Evolutionary conservation across 768 basidiomycete genomes (phyloP).

Genomic region (Suillus decipiens): DNA sequence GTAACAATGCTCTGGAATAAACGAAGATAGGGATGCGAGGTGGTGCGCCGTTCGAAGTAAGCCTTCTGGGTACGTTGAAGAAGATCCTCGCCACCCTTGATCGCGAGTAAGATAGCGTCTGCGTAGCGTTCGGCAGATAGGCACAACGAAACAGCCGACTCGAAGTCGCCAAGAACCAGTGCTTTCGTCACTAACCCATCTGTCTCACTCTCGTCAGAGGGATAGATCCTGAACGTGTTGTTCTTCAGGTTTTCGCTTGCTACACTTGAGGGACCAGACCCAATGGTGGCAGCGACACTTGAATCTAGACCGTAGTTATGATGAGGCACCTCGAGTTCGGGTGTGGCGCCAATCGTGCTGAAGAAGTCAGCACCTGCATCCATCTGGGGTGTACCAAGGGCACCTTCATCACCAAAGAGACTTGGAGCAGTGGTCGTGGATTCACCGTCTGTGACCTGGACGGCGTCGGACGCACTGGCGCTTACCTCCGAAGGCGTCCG

Average conservation of each 20-base stretch:
- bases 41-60: constrained; percentile 85
- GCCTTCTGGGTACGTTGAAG: constrained; percentile 87
- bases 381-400: constrained; percentile 61
- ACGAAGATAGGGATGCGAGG: constrained; percentile 81
- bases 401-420: constrained; percentile 79
- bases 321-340: constrained; percentile 71
- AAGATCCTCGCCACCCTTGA: constrained; percentile 86
- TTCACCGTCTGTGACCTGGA: constrained; percentile 66
- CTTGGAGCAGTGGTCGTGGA: constrained; percentile 86
- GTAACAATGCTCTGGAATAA: constrained; percentile 94
- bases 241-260: constrained; percentile 72
- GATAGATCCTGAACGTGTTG: constrained; percentile 90
- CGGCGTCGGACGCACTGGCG: constrained; percentile 61
- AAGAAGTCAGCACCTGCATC: constrained; percentile 86
- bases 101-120: constrained; percentile 92
- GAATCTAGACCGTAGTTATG: constrained; percentile 81
- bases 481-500: constrained; percentile 68
- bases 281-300: constrained; percentile 92
- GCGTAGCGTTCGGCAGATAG: constrained; percentile 88
- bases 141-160: constrained; percentile 88
- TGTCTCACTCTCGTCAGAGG: constrained; percentile 80
- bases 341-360: constrained; percentile 65
- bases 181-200: constrained; percentile 91
- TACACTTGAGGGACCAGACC: constrained; percentile 86
- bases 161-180: constrained; percentile 94